These are phyloP conservation scores for Fusarium aywerte DNA, from an alignment of 2,329 filamentous ascomycete genomes.

Conservation along the genomic window DNA sequence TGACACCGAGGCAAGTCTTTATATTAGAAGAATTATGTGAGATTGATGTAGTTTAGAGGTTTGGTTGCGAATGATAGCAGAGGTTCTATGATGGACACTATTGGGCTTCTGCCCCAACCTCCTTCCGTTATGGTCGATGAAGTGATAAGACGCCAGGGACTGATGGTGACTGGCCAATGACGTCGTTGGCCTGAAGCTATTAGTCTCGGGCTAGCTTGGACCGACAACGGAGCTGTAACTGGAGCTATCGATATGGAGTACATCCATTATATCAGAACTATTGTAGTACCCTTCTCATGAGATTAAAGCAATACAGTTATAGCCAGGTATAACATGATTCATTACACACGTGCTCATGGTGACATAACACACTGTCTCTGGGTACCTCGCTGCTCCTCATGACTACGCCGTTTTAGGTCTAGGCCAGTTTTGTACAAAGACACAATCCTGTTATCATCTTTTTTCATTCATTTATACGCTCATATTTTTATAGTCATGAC, in stretches of 20 bases:
- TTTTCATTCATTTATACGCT: conserved; percentile 29
- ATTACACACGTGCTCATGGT: neutral
- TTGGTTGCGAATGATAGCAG: neutral
- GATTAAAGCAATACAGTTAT: neutral
- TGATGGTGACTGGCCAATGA: conserved; percentile 24
- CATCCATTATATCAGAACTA: neutral
- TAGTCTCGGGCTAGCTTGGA: conserved; percentile 12
- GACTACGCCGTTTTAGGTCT: neutral
- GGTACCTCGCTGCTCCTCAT: neutral
- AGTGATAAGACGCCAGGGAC: conserved; percentile 1
- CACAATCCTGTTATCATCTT: neutral
- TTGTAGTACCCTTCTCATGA: neutral
- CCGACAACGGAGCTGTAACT: conserved; percentile 7
- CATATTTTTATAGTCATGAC: conserved; percentile 23
- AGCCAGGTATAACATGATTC: neutral
- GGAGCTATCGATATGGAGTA: neutral
- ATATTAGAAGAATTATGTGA: conserved; percentile 5
- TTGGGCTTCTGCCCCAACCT: conserved; percentile 14
- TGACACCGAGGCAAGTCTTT: neutral
- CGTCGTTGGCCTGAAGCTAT: neutral
- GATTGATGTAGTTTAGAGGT: neutral
- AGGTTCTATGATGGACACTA: conserved; percentile 7
- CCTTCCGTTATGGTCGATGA: conserved; percentile 6
- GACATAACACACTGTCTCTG: neutral
- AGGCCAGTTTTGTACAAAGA: neutral